Percentiles rank a stretch among this genome's conserved stretches.
phyloP scores from a whole-genome alignment of 768 basidiomycete genomes.

The Gloeopeniophorella convolvens region DNA sequence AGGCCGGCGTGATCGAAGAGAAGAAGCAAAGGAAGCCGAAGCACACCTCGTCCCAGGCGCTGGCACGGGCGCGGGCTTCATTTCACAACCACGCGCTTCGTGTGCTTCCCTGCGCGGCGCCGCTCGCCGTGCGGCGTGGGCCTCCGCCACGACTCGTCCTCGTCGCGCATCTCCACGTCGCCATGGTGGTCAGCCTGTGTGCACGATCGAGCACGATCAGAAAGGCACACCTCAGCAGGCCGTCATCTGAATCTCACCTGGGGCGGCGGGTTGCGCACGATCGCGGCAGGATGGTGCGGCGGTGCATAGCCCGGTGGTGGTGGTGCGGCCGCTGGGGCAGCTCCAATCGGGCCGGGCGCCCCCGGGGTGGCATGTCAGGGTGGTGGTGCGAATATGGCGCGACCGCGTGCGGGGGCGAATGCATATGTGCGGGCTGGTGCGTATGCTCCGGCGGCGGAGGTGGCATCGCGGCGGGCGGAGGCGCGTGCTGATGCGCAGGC shows the following conservation, averaged over 20 bases:
- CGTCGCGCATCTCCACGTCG: conserved; percentile 50
- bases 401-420: conserved; percentile 21
- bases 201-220: conserved; percentile 16
- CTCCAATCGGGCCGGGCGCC: too few relatives aligned
- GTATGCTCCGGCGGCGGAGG: conserved; percentile 15
- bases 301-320: conserved; percentile 26
- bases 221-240: conserved; percentile 7
- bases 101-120: conserved; percentile 75
- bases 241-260: conserved; percentile 16
- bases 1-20: too few relatives aligned
- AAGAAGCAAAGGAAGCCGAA: too few relatives aligned
- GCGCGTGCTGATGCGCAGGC: conserved; percentile 18
- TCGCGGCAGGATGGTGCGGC: conserved; percentile 11
- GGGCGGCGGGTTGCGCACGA: conserved; percentile 15
- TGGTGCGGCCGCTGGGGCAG: conserved; percentile 24
- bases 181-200: conserved; percentile 16
- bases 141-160: conserved; percentile 67
- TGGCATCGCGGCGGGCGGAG: conserved; percentile 25
- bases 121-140: conserved; percentile 72
- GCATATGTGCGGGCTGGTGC: conserved; percentile 14
- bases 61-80: too few relatives aligned
- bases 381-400: conserved; percentile 32
- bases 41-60: too few relatives aligned
- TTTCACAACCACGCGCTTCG: conserved; percentile 53
- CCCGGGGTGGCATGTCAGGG: conserved; percentile 27